These are phyloP conservation scores for Gossypium stocksii DNA, from an alignment of 345 rosid genomes.

Conservation along the genomic window DNA sequence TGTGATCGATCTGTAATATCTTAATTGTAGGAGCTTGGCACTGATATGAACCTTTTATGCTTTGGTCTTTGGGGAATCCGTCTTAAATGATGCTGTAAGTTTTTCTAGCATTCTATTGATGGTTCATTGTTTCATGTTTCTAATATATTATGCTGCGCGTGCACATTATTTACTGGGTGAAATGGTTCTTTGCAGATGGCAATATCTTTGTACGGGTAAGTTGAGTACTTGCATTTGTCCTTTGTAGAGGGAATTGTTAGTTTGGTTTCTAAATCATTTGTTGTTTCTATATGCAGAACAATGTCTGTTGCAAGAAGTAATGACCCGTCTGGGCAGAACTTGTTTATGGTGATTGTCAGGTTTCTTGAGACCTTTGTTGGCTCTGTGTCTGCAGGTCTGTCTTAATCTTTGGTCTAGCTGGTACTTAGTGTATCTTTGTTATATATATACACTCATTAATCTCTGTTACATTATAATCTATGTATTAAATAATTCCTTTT, in stretches of 20 bases:
- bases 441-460: background rate
- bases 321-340: constrained; percentile 60
- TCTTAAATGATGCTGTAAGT: constrained; percentile 96
- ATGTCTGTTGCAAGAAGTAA: constrained; percentile 84
- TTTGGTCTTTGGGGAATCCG: constrained; percentile 96
- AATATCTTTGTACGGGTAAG: constrained; percentile 93
- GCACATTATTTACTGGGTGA: constrained; percentile 11
- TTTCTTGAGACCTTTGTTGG: constrained; percentile 98
- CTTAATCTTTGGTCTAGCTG: constrained; percentile 14
- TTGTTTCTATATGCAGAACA: constrained; percentile 60
- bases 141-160: constrained; percentile 7
- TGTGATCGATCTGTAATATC: background rate
- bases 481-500: background rate
- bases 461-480: background rate
- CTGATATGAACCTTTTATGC: constrained; percentile 92
- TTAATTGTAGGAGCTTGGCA: constrained; percentile 84
- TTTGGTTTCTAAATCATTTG: constrained; percentile 20
- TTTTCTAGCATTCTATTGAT: constrained; percentile 15
- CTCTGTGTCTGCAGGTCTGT: constrained; percentile 90
- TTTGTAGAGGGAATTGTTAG: background rate
- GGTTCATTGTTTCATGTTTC: constrained; percentile 13
- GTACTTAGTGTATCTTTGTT: background rate
- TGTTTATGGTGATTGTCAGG: constrained; percentile 76
- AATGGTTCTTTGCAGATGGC: constrained; percentile 62
- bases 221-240: constrained; percentile 16